Conservation (phyloP, 225 moss, liverwort and hornwort species). For the Bryum argenteum region DNA sequence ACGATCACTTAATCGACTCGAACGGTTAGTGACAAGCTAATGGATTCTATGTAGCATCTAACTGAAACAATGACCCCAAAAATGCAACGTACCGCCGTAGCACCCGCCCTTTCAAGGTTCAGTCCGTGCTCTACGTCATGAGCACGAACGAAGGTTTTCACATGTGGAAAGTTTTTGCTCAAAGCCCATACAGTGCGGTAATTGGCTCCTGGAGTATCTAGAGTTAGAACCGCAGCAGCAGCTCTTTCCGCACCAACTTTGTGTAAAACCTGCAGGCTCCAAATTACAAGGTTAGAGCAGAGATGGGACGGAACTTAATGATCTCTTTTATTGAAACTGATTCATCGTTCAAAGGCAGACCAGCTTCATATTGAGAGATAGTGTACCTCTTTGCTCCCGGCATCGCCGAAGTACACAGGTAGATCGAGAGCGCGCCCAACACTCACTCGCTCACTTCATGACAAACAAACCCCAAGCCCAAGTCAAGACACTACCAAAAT, state of each 20-base stretch:
- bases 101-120: conserved; percentile 87
- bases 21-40: not conserved
- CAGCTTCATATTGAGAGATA: not conserved
- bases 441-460: conserved; percentile 80
- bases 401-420: conserved; percentile 94
- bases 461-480: conserved; percentile 20
- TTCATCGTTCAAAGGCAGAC: conserved; percentile 9
- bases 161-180: conserved; percentile 80
- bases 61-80: conserved; percentile 12
- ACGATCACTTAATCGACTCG: conserved; percentile 1
- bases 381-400: conserved; percentile 87
- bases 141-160: conserved; percentile 92
- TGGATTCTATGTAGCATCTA: conserved; percentile 14
- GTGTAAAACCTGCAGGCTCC: conserved; percentile 70
- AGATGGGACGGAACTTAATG: conserved; percentile 17
- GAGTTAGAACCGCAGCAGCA: conserved; percentile 89
- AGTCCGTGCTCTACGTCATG: conserved; percentile 94
- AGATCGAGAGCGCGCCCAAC: conserved; percentile 80
- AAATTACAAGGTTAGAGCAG: conserved; percentile 13
- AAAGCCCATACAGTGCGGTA: conserved; percentile 92
- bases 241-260: conserved; percentile 90
- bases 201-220: conserved; percentile 95
- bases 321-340: conserved; percentile 8
- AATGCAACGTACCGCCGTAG: conserved; percentile 69
- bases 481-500: conserved; percentile 19